Evolutionary conservation across 2,329 filamentous ascomycete species (phyloP), one percentile per base, ranked within the genome.

Genomic region (Paraphoma chrysanthemicola): DNA sequence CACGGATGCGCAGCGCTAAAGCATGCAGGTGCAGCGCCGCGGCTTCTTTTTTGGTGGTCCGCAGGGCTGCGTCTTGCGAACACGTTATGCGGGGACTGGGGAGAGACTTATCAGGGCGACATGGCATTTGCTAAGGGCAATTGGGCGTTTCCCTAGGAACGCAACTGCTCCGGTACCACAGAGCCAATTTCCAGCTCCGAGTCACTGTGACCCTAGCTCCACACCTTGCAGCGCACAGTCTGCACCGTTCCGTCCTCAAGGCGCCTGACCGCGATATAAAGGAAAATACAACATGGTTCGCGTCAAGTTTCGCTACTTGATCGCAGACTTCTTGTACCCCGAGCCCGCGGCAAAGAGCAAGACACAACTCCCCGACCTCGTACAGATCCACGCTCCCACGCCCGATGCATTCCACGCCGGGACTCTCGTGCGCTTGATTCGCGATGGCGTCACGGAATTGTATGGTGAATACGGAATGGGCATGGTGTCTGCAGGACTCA

Each of bases 311-410:
- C 89, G 95, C 69, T 99, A 99, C 77, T 86, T 99, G 16, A 87
- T 98, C n/a, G 87, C 98, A 60, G 92, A 96, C 74, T 93, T 98
- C 64, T 83, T 98, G 45, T 97, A 97, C 70, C 92, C 93, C 0
- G 83, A 87, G 6, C 80, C 86, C 11, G 57, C 59, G 71, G 75
- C 54, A 48, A 69, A 68, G 18, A 51, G 56, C 72, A 67, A 64
- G 44, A 64, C 66, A 33, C 78, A 65, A 66, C 83, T 70, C 76
- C 90, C 72, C 76, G 86, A 80, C 44, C 82, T 90, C 55, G 80
- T 98, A 29, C 82, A 88, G 51, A 89, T 96, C 78, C 90, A 93
- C 74, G 87, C 89, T 48, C 93, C 94, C 0, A 96, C 90, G 3
- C 86, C 89, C 1, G 86, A 90, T 70, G 83, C 85, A 14, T 82